Percentiles rank a stretch among this genome's conserved stretches.
These are phyloP conservation scores for Curvularia lunata DNA, from an alignment of 2,329 filamentous ascomycete genomes.

Conservation along the genomic window DNA sequence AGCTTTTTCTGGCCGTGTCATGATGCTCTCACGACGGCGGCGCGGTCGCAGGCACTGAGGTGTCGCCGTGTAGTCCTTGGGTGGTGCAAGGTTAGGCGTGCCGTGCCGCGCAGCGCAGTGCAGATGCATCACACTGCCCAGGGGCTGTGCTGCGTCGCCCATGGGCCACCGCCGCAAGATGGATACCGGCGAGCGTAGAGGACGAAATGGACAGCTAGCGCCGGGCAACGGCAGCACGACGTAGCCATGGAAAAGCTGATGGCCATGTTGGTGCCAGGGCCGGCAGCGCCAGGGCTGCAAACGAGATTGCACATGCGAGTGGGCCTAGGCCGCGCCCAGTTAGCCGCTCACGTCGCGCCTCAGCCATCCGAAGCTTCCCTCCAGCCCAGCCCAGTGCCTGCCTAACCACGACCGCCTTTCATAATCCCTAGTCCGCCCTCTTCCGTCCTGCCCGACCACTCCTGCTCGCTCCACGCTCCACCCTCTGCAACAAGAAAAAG, in stretches of 20 bases:
- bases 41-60: too few relatives aligned
- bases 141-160: background rate
- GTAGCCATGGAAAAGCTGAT: constrained; percentile 5
- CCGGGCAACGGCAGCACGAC: background rate
- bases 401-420: constrained; percentile 24
- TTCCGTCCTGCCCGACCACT: constrained; percentile 20
- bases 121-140: background rate
- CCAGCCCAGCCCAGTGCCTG: constrained; percentile 3
- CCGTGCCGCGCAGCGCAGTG: constrained; percentile 2
- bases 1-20: constrained; percentile 10
- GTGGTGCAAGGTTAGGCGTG: constrained; percentile 10
- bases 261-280: constrained; percentile 8
- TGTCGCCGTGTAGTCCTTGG: too few relatives aligned
- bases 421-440: constrained; percentile 39
- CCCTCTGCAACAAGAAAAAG: too few relatives aligned
- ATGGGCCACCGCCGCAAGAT: too few relatives aligned
- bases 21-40: background rate
- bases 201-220: too few relatives aligned
- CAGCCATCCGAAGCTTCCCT: constrained; percentile 42
- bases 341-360: constrained; percentile 32
- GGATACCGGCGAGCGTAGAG: too few relatives aligned
- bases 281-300: constrained; percentile 23
- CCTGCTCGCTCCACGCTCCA: constrained; percentile 5
- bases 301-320: constrained; percentile 33
- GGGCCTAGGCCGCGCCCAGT: constrained; percentile 17